Evolutionary conservation across 2,329 filamentous ascomycete genomes (phyloP).

Genomic region (Calonectria pseudoreteaudii): DNA sequence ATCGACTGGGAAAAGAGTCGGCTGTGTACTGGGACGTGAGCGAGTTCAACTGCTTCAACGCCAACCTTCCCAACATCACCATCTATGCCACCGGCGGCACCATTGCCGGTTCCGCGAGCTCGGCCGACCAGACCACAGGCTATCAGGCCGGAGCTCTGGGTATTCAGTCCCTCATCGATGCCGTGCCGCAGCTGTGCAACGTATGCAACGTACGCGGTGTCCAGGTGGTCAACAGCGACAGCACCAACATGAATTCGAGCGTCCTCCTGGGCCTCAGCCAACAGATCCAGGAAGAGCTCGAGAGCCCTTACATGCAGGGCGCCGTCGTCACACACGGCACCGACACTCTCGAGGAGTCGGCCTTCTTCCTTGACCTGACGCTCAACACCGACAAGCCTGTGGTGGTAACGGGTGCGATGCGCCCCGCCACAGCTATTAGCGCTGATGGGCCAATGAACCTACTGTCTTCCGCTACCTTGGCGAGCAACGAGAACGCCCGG

Average conservation of each 20-base stretch:
- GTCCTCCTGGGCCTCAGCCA: slow-evolving; percentile 61
- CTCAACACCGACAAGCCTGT: slow-evolving; percentile 69
- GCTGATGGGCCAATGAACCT: slow-evolving; percentile 74
- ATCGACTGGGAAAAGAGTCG: slow-evolving; percentile 18
- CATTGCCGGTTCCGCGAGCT: slow-evolving; percentile 65
- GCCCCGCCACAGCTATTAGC: slow-evolving; percentile 70
- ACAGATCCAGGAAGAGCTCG: slow-evolving; percentile 61
- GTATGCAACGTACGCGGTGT: slow-evolving; percentile 66
- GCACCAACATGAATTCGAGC: slow-evolving; percentile 59
- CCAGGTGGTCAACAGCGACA: slow-evolving; percentile 63
- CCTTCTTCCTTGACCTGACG: slow-evolving; percentile 72
- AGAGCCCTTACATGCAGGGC: slow-evolving; percentile 55
- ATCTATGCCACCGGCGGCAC: slow-evolving; percentile 70
- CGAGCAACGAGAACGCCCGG: slow-evolving; percentile 56
- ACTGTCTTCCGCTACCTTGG: slow-evolving; percentile 69
- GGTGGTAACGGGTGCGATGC: slow-evolving; percentile 71
- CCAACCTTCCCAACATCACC: slow-evolving; percentile 63
- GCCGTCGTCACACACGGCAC: slow-evolving; percentile 74
- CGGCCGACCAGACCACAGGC: slow-evolving; percentile 58
- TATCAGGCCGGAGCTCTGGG: slow-evolving; percentile 58
- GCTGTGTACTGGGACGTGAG: slow-evolving; percentile 19
- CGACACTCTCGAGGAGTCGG: slow-evolving; percentile 73
- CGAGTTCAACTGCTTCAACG: slow-evolving; percentile 41
- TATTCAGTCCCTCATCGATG: slow-evolving; percentile 63
- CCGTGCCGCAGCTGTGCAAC: slow-evolving; percentile 65